A percentile compares a stretch with the other conserved stretches of the same genome.
These are phyloP conservation scores for Dentipellis fragilis DNA, from an alignment of 768 basidiomycete genomes.

Conservation along the genomic window DNA sequence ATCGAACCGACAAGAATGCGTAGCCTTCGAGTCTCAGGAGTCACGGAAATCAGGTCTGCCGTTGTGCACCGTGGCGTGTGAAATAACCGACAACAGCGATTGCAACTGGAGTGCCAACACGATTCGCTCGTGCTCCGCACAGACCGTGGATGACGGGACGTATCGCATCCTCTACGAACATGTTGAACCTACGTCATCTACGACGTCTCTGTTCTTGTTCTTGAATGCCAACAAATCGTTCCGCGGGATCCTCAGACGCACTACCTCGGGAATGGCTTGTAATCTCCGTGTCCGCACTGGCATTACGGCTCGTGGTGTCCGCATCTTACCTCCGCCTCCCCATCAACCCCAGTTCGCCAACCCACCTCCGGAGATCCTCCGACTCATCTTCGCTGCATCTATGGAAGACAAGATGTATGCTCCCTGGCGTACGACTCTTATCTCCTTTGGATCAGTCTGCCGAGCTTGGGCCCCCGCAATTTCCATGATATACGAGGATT, in stretches of 20 bases:
- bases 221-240: not conserved
- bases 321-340: not conserved
- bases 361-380: not conserved
- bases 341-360: not conserved
- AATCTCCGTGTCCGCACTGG: not conserved
- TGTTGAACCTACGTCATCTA: not conserved
- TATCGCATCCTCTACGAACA: not conserved
- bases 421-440: not conserved
- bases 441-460: not conserved
- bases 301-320: not conserved
- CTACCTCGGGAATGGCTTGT: not conserved
- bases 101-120: not conserved
- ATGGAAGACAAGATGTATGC: not conserved
- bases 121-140: not conserved
- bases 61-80: not conserved
- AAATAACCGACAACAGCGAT: not conserved
- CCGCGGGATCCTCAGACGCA: not conserved
- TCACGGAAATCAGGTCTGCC: not conserved
- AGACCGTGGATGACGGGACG: not conserved
- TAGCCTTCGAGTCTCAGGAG: not conserved
- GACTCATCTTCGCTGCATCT: not conserved
- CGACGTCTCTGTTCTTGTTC: not conserved
- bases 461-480: not conserved
- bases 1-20: too few relatives aligned
- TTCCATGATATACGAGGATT: not conserved